A percentile compares a stretch with the other conserved stretches of the same genome.
Evolutionary conservation across 345 rosid species (phyloP).

Genomic region (Eucalyptus erythrocorys): DNA sequence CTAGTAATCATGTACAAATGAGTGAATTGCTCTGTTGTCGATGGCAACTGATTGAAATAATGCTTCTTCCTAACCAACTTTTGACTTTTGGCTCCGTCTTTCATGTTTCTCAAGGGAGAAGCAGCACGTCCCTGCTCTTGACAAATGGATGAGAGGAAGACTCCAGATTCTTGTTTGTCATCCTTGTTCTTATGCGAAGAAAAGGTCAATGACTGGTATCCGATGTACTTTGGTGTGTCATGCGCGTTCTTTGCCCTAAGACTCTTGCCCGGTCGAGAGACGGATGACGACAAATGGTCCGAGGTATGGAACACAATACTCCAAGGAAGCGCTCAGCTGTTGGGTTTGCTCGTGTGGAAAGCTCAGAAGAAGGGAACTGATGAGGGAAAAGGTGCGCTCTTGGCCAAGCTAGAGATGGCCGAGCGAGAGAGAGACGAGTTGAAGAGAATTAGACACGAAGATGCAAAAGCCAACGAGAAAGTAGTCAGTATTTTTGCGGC

Average conservation of each 20-base stretch:
- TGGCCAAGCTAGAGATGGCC: slow-evolving; percentile 37
- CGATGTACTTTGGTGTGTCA: slow-evolving; percentile 59
- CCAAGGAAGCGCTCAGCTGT: slow-evolving; percentile 47
- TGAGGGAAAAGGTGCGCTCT: slow-evolving; percentile 20
- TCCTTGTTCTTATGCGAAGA: slow-evolving; percentile 7
- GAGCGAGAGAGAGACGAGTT: slow-evolving; percentile 46
- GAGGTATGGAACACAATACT: slow-evolving; percentile 43
- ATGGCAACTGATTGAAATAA: background rate
- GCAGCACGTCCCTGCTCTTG: background rate
- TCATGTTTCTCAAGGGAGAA: slow-evolving; percentile 8
- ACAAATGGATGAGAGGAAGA: slow-evolving; percentile 28
- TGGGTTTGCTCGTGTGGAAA: slow-evolving; percentile 67
- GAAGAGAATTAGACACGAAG: slow-evolving; percentile 58
- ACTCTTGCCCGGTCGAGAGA: slow-evolving; percentile 19
- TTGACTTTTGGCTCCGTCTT: background rate
- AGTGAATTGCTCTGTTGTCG: background rate
- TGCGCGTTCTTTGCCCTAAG: slow-evolving; percentile 50
- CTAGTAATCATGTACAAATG: background rate
- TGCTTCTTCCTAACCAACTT: background rate
- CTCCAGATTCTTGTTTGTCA: slow-evolving; percentile 4
- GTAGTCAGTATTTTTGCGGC: slow-evolving; percentile 77
- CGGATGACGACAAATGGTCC: slow-evolving; percentile 40
- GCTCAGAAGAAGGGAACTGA: slow-evolving; percentile 30
- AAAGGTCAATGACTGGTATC: slow-evolving; percentile 26
- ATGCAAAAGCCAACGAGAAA: slow-evolving; percentile 91